Conservation (phyloP, 139 green algal species). For the Protoeuglena noctilucae region DNA sequence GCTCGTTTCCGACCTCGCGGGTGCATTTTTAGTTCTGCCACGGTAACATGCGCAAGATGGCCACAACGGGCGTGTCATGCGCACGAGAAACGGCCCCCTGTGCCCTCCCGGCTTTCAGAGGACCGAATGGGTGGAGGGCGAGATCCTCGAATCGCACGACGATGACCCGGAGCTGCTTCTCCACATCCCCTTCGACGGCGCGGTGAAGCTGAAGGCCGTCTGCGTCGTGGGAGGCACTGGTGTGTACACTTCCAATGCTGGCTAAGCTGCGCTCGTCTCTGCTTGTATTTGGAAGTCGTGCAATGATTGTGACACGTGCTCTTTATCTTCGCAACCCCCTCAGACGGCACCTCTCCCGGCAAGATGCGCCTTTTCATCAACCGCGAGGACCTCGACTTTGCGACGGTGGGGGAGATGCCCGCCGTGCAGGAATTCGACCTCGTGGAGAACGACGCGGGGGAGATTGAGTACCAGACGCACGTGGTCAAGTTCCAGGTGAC, state of each 20-base stretch:
- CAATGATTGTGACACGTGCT: no score
- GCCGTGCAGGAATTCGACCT: conserved; percentile 68
- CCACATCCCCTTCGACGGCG: conserved; percentile 44
- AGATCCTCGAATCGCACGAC: conserved; percentile 43
- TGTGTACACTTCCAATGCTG: no score
- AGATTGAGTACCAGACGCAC: conserved; percentile 50
- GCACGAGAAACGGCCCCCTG: not conserved
- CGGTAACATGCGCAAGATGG: no score
- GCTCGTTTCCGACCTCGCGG: no score
- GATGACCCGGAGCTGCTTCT: conserved; percentile 78
- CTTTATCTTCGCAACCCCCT: no score
- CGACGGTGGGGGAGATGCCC: conserved; percentile 21
- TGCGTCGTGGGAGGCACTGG: conserved; percentile 44
- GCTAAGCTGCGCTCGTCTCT: no score
- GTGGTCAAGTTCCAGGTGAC: conserved; percentile 69
- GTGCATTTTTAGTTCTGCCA: no score
- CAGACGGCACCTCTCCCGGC: conserved; percentile 27
- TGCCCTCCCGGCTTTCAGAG: not conserved
- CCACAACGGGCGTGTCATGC: no score
- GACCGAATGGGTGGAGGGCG: not conserved
- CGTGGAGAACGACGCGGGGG: conserved; percentile 30
- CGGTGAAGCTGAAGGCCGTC: conserved; percentile 67
- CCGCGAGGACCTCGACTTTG: conserved; percentile 72
- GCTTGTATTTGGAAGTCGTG: no score
- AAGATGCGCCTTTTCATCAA: conserved; percentile 59